Base-by-base conservation (phyloP, 139 green algal species). In the Micractinium sp. region DNA sequence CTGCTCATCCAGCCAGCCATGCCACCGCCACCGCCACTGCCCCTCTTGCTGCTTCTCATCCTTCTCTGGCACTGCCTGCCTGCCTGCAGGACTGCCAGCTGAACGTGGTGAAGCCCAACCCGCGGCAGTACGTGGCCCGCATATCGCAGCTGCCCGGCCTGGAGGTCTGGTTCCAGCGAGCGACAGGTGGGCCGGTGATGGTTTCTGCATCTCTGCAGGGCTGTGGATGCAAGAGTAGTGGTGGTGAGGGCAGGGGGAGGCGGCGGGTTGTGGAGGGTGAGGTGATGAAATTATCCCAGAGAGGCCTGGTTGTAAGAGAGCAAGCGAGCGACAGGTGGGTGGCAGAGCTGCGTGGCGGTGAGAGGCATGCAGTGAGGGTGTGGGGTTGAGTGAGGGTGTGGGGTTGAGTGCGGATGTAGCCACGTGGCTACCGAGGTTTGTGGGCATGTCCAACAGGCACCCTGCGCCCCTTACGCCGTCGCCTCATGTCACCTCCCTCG, bases 121-220 rank as follows among this genome's bases (percentile, higher is more conserved):
- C 98, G 9, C 91, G 98, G 71, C 98, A 99, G 91, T 99, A 99
- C 89, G 96, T 98, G 53, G 98, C 98, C 13, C 87, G 88, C 36
- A 99, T 99, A 75, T 92, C 94, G 31, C 94, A 98, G 94, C 95
- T 99, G 86, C 96, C 96, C 5, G 93, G 88, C 27, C 85, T 99
- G 86, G 98, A 99, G 93, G 98, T 99, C 60, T 99, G 98, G 98
- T 99, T 99, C 93, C 98, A 99, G 94, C 66, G 83, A 39, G 83
- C 83, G 16, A 87, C 83, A 31, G 83, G 83, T 87, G 82, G 16
- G 80, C 56, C 20, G 19, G 41, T 69, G 33, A 36, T 14, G 20
- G 36, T 22, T 0, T 35, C 4, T 56, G 22, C 12, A 12, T 22
- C 38, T 31, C 13, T 75, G 73, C n/a, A 41, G 71, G n/a, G n/a